phyloP scores from a whole-genome alignment of 1,284 basidiomycete genomes.

The Pyrrhoderma lamaoense region DNA sequence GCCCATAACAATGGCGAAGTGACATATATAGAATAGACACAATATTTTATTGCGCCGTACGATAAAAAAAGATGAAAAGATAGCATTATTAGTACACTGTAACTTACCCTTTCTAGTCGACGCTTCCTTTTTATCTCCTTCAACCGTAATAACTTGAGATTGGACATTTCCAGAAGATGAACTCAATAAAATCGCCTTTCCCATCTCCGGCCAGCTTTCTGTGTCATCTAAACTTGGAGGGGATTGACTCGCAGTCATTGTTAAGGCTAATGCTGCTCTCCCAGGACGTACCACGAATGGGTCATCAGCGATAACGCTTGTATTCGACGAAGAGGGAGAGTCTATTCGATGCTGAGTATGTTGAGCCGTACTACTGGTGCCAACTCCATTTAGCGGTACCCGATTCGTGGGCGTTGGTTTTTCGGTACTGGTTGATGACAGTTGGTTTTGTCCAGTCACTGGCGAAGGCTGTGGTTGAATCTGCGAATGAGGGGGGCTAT shows the following conservation, averaged over 20 bases:
- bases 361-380: too few species aligned
- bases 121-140: constrained; percentile 22
- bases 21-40: too few species aligned
- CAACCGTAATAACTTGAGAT: constrained; percentile 19
- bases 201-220: constrained; percentile 44
- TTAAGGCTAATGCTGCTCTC: constrained; percentile 18
- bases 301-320: constrained; percentile 27
- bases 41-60: too few species aligned
- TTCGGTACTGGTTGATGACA: too few species aligned
- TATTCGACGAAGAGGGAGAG: constrained; percentile 1
- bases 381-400: constrained; percentile 13
- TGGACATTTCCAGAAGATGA: constrained; percentile 18
- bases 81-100: neutral
- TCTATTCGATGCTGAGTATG: neutral
- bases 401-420: constrained; percentile 13
- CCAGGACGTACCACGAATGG: constrained; percentile 37
- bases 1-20: too few species aligned
- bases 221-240: constrained; percentile 30
- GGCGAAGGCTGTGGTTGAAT: neutral
- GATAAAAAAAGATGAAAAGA: neutral
- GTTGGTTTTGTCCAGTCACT: too few species aligned
- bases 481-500: neutral
- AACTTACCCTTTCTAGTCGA: constrained; percentile 9
- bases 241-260: constrained; percentile 1
- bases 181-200: constrained; percentile 25